These are phyloP conservation scores for Phytophthora melonis DNA, from an alignment of 352 stramenopile species.

Conservation along the genomic window DNA sequence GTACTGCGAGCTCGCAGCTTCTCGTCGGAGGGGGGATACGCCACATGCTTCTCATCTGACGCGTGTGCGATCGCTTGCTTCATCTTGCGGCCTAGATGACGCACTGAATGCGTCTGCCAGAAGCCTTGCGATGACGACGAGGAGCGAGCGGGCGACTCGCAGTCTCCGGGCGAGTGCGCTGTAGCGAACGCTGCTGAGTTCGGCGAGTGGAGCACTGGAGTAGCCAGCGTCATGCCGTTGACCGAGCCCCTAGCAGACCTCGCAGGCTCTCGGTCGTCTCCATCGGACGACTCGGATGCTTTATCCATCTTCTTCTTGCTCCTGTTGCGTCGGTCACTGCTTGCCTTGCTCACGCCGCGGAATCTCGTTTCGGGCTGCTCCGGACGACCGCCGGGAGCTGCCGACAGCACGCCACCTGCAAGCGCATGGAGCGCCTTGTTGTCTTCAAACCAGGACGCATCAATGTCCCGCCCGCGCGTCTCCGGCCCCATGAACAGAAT, in stretches of 20 bases:
- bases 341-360: constrained; percentile 21
- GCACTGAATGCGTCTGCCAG: constrained; percentile 42
- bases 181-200: constrained; percentile 14
- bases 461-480: constrained; percentile 48
- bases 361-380: constrained; percentile 11
- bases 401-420: constrained; percentile 15
- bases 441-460: constrained; percentile 40
- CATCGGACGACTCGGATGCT: constrained; percentile 12
- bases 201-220: constrained; percentile 19
- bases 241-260: constrained; percentile 17
- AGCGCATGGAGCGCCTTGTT: constrained; percentile 24
- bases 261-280: constrained; percentile 4
- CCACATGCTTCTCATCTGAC: constrained; percentile 22
- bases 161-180: constrained; percentile 23
- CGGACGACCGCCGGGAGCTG: constrained; percentile 8
- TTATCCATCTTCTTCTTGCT: constrained; percentile 6
- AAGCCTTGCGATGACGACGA: constrained; percentile 36
- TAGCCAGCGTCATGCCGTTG: constrained; percentile 5
- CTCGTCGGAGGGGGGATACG: constrained; percentile 1
- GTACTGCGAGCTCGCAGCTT: constrained; percentile 21
- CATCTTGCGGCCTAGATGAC: constrained; percentile 31
- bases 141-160: constrained; percentile 21
- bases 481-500: constrained; percentile 48
- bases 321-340: neutral
- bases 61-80: constrained; percentile 21